Base-by-base conservation (phyloP, 2,329 filamentous ascomycete genomes). In the Basipetospora chlamydospora region DNA sequence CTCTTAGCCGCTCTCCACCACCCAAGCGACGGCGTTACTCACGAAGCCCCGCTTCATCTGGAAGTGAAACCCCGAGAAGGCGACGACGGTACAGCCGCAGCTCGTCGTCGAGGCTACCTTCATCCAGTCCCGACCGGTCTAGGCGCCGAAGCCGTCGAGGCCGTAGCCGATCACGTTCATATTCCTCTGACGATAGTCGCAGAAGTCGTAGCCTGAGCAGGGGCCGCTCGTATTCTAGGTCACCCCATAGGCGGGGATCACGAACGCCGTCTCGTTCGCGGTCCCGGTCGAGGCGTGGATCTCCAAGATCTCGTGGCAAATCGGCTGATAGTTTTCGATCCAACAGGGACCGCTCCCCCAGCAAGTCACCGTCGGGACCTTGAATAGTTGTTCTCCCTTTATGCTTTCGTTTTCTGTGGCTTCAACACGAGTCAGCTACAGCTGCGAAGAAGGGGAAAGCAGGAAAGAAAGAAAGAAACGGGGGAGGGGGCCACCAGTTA, bases 321-420 rank as follows among this genome's bases (percentile, higher is more conserved):
- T 64, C 62, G 53, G 67, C 65, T 74, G 70, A 76, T 72, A 56
- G 55, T 66, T 63, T 22, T 37, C 18, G 28, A 25, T 33, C 28
- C n/a, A 47, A 21, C 26, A 39, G 22, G 33, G 25, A 38, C 32
- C 25, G 23, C 15, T 37, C 28, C 13, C 21, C 28, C 5, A 15
- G 12, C 18, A 26, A 15, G 13, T n/a, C 29, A 10, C 11, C 35
- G 15, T 6, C n/a, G 20, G 12, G 8, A 13, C 4, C 12, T 16
- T 28, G 25, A 28, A 23, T n/a, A n/a, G 22, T 23, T 6, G 6
- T 23, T 11, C 22, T 6, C 11, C 22, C 6, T 23, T 23, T 11
- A 6, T 23, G 22, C 11, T 11, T 6, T 23, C 22, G 6, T 23
- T 23, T 23, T 23, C 11, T 23, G 6, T 23, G 22, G 22, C 22